Percentiles rank a stretch among this genome's conserved stretches.
Evolutionary conservation across 768 basidiomycete genomes (phyloP).

Genomic region (Tulasnella sp.): DNA sequence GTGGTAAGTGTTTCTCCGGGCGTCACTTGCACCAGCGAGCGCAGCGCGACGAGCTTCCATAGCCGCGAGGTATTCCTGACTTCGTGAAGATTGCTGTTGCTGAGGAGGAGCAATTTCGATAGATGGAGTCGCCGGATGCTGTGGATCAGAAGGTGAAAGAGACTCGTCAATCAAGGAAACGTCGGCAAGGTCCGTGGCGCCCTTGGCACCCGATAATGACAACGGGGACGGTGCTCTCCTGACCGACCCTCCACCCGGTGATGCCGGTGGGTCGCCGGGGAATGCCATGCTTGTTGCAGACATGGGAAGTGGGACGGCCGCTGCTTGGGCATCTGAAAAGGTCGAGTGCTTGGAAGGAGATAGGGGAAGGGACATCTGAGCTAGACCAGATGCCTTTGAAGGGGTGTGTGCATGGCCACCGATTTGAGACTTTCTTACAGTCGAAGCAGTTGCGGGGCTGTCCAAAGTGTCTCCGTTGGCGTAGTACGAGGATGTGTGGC

Average conservation of each 20-base stretch:
- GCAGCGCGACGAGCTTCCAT: conserved; percentile 15
- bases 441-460: not conserved
- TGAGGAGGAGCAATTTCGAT: not conserved
- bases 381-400: not conserved
- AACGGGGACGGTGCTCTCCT: not conserved
- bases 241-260: not conserved
- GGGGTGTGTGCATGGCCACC: not conserved
- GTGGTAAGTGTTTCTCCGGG: conserved; percentile 14
- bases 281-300: not conserved
- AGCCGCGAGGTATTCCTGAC: conserved; percentile 3
- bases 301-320: not conserved
- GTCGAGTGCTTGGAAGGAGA: not conserved
- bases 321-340: not conserved
- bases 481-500: not conserved
- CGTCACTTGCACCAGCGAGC: not conserved
- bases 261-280: not conserved
- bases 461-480: not conserved
- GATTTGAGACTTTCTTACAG: not conserved
- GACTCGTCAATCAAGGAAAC: not conserved
- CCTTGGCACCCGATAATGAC: not conserved
- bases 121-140: not conserved
- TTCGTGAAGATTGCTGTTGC: not conserved
- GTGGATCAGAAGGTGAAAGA: not conserved
- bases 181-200: not conserved
- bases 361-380: not conserved